A percentile compares a stretch with the other conserved stretches of the same genome.
Evolutionary conservation across 2,329 filamentous ascomycete species (phyloP).

Genomic region (Ceratocystis cubensis): DNA sequence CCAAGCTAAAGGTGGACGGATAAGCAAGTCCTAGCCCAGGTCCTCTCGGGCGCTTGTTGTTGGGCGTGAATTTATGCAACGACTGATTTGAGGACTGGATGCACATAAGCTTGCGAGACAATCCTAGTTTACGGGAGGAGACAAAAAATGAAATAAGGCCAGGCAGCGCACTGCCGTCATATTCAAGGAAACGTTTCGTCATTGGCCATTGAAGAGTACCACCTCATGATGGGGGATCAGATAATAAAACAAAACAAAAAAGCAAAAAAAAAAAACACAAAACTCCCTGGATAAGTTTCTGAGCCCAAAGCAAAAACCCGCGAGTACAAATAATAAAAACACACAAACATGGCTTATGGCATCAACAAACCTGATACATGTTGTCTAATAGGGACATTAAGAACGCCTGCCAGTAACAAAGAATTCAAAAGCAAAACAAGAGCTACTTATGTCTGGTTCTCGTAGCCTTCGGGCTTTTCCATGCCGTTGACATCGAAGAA

Average conservation of each 20-base stretch:
- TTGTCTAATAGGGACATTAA: not conserved
- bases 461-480: constrained; percentile 74
- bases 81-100: not conserved
- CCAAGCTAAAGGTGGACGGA: not conserved
- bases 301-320: not conserved
- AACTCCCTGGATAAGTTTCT: not conserved
- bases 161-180: not conserved
- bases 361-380: not conserved
- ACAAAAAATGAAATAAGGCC: not conserved
- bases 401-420: constrained; percentile 17
- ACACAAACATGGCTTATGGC: constrained; percentile 11
- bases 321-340: constrained; percentile 1
- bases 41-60: not conserved
- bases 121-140: not conserved
- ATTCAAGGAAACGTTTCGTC: not conserved
- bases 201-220: constrained; percentile 13
- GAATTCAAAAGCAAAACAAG: constrained; percentile 15
- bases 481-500: constrained; percentile 75
- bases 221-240: constrained; percentile 7
- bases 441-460: constrained; percentile 46
- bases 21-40: too few relatives aligned
- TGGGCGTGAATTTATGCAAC: not conserved
- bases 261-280: not conserved
- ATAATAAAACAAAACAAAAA: not conserved
- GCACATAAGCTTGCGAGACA: not conserved